phyloP scores from a whole-genome alignment of 2,329 filamentous ascomycete species.

The Xylariaceae sp. region DNA sequence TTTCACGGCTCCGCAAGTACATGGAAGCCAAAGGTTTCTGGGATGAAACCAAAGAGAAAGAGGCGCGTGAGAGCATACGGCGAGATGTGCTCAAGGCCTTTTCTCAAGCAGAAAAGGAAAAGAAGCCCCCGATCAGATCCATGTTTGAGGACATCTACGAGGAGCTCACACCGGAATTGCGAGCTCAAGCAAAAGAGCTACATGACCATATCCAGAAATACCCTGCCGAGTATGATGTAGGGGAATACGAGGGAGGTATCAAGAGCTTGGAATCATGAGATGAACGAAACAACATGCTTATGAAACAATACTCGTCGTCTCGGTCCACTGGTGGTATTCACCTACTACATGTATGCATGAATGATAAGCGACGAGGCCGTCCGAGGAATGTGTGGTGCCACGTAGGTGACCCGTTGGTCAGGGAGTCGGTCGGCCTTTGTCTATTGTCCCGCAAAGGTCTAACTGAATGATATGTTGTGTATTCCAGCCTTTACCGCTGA shows the following conservation, averaged over 20 bases:
- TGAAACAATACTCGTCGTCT: no score
- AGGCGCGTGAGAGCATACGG: conserved; percentile 59
- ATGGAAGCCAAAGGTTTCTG: conserved; percentile 79
- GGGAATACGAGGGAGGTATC: conserved; percentile 69
- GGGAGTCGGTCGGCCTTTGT: no score
- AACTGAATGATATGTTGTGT: no score
- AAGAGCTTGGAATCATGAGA: conserved; percentile 48
- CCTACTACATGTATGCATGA: conserved; percentile 3
- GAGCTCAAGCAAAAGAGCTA: conserved; percentile 70
- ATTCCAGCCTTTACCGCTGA: no score
- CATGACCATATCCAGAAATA: conserved; percentile 77
- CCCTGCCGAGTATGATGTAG: conserved; percentile 86
- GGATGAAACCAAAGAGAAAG: conserved; percentile 79
- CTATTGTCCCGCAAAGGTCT: no score
- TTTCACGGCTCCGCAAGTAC: conserved; percentile 83
- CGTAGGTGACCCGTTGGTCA: no score
- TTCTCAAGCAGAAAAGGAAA: conserved; percentile 74
- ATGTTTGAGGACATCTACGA: conserved; percentile 92
- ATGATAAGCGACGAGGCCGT: no score
- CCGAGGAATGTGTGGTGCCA: no score
- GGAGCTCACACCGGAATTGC: conserved; percentile 74
- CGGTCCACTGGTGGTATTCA: no score
- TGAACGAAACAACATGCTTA: neutral
- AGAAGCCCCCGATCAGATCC: conserved; percentile 66
- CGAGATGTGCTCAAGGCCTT: conserved; percentile 83